These are phyloP conservation scores for Grifola frondosa DNA, from an alignment of 1,284 basidiomycete genomes.

Conservation along the genomic window DNA sequence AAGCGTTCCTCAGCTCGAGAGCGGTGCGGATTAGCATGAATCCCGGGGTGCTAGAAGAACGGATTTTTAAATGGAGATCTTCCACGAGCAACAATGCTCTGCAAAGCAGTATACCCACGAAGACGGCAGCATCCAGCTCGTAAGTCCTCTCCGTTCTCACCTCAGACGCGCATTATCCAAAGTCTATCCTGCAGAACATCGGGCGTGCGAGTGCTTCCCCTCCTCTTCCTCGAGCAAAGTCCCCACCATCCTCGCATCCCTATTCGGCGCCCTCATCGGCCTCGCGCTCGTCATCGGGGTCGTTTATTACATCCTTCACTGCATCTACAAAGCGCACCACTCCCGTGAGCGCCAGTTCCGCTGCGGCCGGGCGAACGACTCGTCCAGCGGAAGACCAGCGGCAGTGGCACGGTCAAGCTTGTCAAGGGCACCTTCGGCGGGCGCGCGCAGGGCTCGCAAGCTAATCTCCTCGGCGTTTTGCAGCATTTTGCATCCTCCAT, in stretches of 20 bases:
- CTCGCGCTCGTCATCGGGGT: slow-evolving; percentile 13
- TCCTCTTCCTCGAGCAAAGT: slow-evolving; percentile 8
- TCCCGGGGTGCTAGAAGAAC: no score
- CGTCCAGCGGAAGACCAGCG: slow-evolving; percentile 18
- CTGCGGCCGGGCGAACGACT: slow-evolving; percentile 17
- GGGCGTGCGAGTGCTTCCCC: slow-evolving; percentile 1
- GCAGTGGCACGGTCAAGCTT: slow-evolving; percentile 25
- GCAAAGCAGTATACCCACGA: background rate
- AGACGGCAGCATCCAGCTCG: background rate
- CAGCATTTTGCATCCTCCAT: slow-evolving; percentile 42
- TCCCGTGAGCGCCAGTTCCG: slow-evolving; percentile 23
- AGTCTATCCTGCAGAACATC: background rate
- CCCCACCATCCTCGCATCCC: slow-evolving; percentile 20
- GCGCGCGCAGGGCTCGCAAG: slow-evolving; percentile 6
- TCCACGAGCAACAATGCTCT: background rate
- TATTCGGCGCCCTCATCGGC: slow-evolving; percentile 23
- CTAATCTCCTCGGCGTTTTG: background rate
- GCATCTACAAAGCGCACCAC: slow-evolving; percentile 13
- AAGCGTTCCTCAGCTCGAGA: no score
- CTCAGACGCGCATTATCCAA: background rate
- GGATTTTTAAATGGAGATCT: no score
- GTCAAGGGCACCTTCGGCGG: slow-evolving; percentile 28
- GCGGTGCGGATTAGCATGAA: no score
- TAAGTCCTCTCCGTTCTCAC: background rate
- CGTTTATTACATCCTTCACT: slow-evolving; percentile 16